Evolutionary conservation across 2,329 filamentous ascomycete genomes (phyloP), one percentile per base, ranked within the genome.

Genomic region (Nemania diffusa): DNA sequence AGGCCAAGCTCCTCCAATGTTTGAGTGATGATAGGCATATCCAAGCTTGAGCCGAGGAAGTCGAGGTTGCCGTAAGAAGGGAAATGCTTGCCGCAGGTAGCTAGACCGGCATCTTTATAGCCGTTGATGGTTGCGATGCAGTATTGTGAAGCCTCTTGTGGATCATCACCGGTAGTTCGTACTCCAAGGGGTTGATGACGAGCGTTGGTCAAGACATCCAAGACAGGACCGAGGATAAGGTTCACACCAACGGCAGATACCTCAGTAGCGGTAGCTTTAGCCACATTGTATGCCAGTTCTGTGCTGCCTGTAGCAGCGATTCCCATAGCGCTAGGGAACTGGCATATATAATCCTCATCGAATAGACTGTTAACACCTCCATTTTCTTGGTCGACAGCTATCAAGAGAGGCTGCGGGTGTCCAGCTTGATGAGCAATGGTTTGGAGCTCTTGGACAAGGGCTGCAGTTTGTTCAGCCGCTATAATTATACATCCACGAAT

Each of bases 301-400:
- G 90, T 90, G 11, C 91, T 94, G 26, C 94, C 93, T 4, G 94
- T 94, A 24, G 96, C 96, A n/a, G 95, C 94, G 68, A 97, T 87
- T 13, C 94, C 95, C 95, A 99, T 98, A 69, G 95, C 92, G 76
- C 94, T 97, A 8, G 96, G 96, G 73, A 97, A 99, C 78, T 98
- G 96, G 72, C 93, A 94, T 73, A 98, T 95, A 78, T 94, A 96
- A 75, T 96, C 93, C 73, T 97, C 94, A 78, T 98, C 95, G 76
- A 97, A 97, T 2, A 98, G 86, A 80, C 93, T 97, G 82, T 97
- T 98, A 78, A 97, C 95, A 2, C 95, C 94, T 71, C 96, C 96
- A 88, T 99, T 98, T 79, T 99, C 96, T 78, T 99, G 96, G 77
- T 98, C 96, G 42, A 98, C 84, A 44, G 92, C 94, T 73, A 99